Conservation (phyloP, 495 filamentous ascomycete genomes). For the Cenococcum geophilum region DNA sequence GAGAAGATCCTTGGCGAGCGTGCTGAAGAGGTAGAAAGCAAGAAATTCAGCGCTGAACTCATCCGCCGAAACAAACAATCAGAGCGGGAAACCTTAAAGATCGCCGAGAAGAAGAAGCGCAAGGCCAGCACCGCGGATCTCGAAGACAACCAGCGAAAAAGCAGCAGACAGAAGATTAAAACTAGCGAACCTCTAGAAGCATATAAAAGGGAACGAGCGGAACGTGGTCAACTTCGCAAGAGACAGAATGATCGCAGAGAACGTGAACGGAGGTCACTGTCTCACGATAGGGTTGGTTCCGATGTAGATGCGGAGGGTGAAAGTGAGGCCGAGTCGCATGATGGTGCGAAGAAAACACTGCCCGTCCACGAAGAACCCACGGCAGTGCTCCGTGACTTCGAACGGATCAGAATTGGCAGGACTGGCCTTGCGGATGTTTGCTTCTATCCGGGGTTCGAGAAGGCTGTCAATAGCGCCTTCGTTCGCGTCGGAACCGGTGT, state of each 20-base stretch:
- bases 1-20: conserved; percentile 87
- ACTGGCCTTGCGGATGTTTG: conserved; percentile 76
- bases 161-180: conserved; percentile 70
- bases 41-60: conserved; percentile 77
- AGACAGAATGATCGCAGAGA: conserved; percentile 62
- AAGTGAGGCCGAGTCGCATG: conserved; percentile 73
- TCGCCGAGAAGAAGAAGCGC: conserved; percentile 65
- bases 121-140: conserved; percentile 69
- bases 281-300: conserved; percentile 41
- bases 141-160: conserved; percentile 69
- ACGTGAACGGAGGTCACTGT: conserved; percentile 39
- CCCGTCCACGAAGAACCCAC: conserved; percentile 51
- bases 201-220: conserved; percentile 76
- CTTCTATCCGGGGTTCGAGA: conserved; percentile 83
- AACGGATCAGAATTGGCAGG: conserved; percentile 74
- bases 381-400: conserved; percentile 70
- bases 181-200: conserved; percentile 53
- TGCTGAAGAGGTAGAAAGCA: conserved; percentile 69
- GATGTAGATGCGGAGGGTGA: conserved; percentile 67
- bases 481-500: conserved; percentile 72
- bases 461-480: conserved; percentile 71
- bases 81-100: conserved; percentile 41
- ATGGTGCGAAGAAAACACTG: conserved; percentile 37
- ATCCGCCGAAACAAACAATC: conserved; percentile 62
- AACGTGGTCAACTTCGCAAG: conserved; percentile 72